phyloP scores from a whole-genome alignment of 1,284 basidiomycete species.

The Ustilago bromivora region DNA sequence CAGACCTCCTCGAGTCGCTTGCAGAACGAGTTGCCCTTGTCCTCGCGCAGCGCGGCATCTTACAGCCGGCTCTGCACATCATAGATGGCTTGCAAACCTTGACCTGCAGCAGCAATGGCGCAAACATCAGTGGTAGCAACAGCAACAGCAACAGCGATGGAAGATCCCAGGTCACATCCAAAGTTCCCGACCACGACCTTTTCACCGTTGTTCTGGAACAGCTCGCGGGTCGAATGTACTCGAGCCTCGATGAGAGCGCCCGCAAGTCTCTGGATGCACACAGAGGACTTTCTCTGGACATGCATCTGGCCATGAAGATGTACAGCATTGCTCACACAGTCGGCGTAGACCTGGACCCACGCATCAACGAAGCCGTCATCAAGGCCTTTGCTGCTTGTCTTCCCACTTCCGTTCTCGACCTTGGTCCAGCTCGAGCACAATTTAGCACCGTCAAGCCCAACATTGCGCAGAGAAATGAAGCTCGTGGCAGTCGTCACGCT shows the following conservation, averaged over 20 bases:
- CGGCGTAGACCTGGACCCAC: slow-evolving; percentile 26
- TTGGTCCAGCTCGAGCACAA: slow-evolving; percentile 18
- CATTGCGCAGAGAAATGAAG: slow-evolving; percentile 33
- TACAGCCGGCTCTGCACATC: slow-evolving; percentile 40
- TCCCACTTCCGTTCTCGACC: slow-evolving; percentile 23
- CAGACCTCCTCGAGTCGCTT: slow-evolving; percentile 31
- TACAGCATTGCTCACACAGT: slow-evolving; percentile 22
- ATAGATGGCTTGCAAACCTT: slow-evolving; percentile 15
- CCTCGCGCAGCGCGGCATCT: slow-evolving; percentile 36
- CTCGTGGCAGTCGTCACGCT: slow-evolving; percentile 26
- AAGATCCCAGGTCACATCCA: neutral
- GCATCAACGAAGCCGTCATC: slow-evolving; percentile 33
- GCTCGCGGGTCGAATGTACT: slow-evolving; percentile 27
- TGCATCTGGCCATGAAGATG: slow-evolving; percentile 28
- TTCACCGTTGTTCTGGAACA: slow-evolving; percentile 29
- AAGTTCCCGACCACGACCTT: slow-evolving; percentile 37
- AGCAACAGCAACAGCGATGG: neutral
- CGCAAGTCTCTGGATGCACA: slow-evolving; percentile 27
- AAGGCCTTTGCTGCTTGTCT: slow-evolving; percentile 26
- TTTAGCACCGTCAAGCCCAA: slow-evolving; percentile 23
- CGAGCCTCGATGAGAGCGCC: neutral
- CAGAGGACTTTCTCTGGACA: slow-evolving; percentile 25
- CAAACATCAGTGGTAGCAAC: neutral
- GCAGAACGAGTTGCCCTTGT: slow-evolving; percentile 44
- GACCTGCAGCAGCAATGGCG: neutral